phyloP scores from a whole-genome alignment of 108 stramenopile genomes.

The Pseudonitzschia multistriata region DNA sequence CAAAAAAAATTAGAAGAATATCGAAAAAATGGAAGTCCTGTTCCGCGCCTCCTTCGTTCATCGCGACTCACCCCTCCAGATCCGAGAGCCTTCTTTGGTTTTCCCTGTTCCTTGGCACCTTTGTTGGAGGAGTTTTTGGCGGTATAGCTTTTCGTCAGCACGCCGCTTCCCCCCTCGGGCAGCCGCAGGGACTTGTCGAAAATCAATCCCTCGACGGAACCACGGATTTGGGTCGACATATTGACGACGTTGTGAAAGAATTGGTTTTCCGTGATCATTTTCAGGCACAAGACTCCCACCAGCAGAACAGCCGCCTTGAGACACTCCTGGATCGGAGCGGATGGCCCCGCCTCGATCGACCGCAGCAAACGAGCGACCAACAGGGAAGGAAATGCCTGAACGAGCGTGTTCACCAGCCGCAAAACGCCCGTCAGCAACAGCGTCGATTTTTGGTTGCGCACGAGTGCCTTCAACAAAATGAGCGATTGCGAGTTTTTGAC shows the following conservation, averaged over 20 bases:
- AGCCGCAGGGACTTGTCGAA: constrained; percentile 83
- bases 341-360: constrained; percentile 59
- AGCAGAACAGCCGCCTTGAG: constrained; percentile 45
- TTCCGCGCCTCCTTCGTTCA: neutral
- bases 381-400: constrained; percentile 76
- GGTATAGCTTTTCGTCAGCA: constrained; percentile 21
- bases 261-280: constrained; percentile 88
- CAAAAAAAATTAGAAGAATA: neutral
- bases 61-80: constrained; percentile 51
- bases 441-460: constrained; percentile 42
- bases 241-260: constrained; percentile 82
- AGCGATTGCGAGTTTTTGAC: constrained; percentile 39
- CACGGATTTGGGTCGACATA: constrained; percentile 69
- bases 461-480: constrained; percentile 50
- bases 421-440: constrained; percentile 57
- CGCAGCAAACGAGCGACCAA: constrained; percentile 66
- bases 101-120: neutral
- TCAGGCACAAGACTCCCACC: constrained; percentile 53
- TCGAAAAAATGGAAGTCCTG: too few species aligned
- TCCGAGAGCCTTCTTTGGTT: constrained; percentile 34
- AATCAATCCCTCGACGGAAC: constrained; percentile 64
- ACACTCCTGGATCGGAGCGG: constrained; percentile 37
- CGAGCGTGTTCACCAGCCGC: constrained; percentile 61
- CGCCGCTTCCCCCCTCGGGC: constrained; percentile 51
- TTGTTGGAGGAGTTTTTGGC: constrained; percentile 7